Evolutionary conservation across 208 protist genomes (phyloP).

Genomic region (Trypanosoma melophagium): DNA sequence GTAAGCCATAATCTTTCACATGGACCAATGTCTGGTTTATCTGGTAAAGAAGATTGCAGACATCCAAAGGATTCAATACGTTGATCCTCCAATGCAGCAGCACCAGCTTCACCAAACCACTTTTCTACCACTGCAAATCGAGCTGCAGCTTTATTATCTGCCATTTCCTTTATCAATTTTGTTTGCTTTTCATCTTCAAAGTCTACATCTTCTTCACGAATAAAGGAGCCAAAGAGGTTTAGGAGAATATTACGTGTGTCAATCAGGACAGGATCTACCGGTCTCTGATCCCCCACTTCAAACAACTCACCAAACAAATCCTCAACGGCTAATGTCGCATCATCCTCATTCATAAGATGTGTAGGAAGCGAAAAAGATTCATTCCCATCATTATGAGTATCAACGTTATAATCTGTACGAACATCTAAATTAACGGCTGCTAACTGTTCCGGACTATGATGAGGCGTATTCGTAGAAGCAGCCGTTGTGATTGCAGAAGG

Average conservation of each 20-base stretch:
- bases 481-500: too few relatives aligned
- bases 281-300: constrained; percentile 23
- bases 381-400: not conserved
- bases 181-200: constrained; percentile 42
- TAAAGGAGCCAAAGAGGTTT: constrained; percentile 47
- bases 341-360: not conserved
- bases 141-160: constrained; percentile 21
- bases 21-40: constrained; percentile 14
- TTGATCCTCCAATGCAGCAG: constrained; percentile 37
- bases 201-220: constrained; percentile 54
- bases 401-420: not conserved
- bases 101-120: constrained; percentile 54
- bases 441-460: not conserved
- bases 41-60: constrained; percentile 39
- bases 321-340: constrained; percentile 33
- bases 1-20: constrained; percentile 61
- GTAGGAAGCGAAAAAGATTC: constrained; percentile 1
- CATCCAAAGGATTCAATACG: constrained; percentile 44
- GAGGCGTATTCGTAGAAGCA: too few relatives aligned
- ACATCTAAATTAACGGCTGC: not conserved
- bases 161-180: constrained; percentile 29
- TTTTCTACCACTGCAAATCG: constrained; percentile 40
- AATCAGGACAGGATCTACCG: constrained; percentile 52
- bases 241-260: constrained; percentile 63
- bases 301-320: constrained; percentile 72